These are phyloP conservation scores for Cucumis sativus DNA, from an alignment of 306 rosid species.

Conservation along the genomic window Cucumber_9930_V3 NC_026656.2:10221001-10221500, in stretches of 20 bases:
- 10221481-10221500: not conserved
- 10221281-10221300: not conserved
- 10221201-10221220: conserved; percentile 67
- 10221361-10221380: not conserved
- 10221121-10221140: conserved; percentile 86
- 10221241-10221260: conserved; percentile 26
- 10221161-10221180: conserved; percentile 61
- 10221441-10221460: not conserved
- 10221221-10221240: conserved; percentile 58
- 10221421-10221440: not conserved
- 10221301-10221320: not conserved
- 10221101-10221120: conserved; percentile 63
- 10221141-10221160: conserved; percentile 51
- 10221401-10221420: not conserved
- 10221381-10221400: not conserved
- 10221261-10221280: not conserved
- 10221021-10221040: not conserved
- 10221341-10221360: not conserved
- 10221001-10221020: not conserved
- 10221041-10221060: not conserved
- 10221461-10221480: not conserved
- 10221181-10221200: conserved; percentile 76
- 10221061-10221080: not conserved
- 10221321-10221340: not conserved
- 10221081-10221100: conserved; percentile 40